Base-by-base conservation (phyloP, 108 stramenopile genomes). In the Cyclotella baltica region DNA sequence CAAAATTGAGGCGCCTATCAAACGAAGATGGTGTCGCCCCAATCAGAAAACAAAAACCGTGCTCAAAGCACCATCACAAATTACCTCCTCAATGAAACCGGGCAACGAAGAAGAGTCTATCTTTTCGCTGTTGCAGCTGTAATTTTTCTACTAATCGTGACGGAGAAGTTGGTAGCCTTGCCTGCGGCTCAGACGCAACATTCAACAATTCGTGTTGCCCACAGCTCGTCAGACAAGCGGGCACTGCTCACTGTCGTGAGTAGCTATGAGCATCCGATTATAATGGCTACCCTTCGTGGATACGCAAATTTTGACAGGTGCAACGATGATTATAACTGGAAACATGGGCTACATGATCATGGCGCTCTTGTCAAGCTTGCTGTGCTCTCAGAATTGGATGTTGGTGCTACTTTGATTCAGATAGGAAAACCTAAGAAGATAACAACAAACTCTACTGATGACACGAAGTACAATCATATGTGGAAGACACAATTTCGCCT, bases 401-500 rank as follows among this genome's bases (percentile, higher is more conserved):
- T 25, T 1, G 23, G 22, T 1, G 5, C 55, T 55, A 2, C 22
- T 2, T 55, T 55, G 55, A 25, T 55, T 55, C 55, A 25, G 1
- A 23, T 55, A 2, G 55, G 55, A 1, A 25, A 55, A 11, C 55
- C 55, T 23, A 10, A 55, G 23, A 55, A 2, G 25, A 25, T 55
- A 1, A 4, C 25, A 55, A 55, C 20, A 22, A 55, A 55, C 2
- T 4, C n/a, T 55, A 55, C 55, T 11, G 25, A 23, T 55, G 25
- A 22, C 25, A 25, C 55, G 25, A 25, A 22, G 3, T 11, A 55
- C 25, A 25, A 25, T 55, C 23, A 25, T 10, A 55, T 67, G 43
- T 73, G 73, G 73, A 58, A 63, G 58, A 73, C 73, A 2, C 31
- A 62, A 35, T 73, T 73, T 48, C 46, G 40, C 37, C 50, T 63